Percentiles rank a stretch among this genome's conserved stretches.
phyloP scores from a whole-genome alignment of 2,329 filamentous ascomycete species.

The Bipolaris zeicola region DNA sequence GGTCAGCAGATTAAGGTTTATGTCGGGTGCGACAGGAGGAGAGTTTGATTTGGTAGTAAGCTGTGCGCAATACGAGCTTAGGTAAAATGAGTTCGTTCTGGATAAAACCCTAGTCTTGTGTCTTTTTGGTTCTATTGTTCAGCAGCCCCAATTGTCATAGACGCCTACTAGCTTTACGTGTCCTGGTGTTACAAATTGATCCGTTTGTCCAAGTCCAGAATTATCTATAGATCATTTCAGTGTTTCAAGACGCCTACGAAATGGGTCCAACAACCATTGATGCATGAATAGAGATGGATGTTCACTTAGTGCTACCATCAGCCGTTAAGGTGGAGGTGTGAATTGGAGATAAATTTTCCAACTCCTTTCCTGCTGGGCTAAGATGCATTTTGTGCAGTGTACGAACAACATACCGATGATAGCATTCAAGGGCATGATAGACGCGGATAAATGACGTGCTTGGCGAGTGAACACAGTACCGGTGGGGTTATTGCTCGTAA shows the following conservation, averaged over 20 bases:
- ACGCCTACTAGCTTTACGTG: conserved; percentile 3
- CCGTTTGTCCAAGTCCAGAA: background rate
- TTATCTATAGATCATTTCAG: background rate
- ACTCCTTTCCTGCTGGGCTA: background rate
- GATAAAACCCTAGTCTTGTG: background rate
- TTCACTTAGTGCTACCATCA: too few relatives aligned
- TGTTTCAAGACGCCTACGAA: background rate
- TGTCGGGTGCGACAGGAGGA: background rate
- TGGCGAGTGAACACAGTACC: background rate
- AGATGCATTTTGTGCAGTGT: background rate
- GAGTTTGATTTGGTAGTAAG: background rate
- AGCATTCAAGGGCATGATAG: background rate
- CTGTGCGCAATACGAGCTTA: background rate
- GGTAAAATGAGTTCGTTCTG: conserved; percentile 12
- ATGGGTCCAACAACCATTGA: background rate
- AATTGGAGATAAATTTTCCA: too few relatives aligned
- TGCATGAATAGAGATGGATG: too few relatives aligned
- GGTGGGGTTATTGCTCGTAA: background rate
- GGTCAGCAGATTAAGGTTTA: background rate
- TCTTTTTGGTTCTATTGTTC: background rate
- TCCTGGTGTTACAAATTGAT: conserved; percentile 7
- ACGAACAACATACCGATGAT: background rate
- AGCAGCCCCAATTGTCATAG: conserved; percentile 4
- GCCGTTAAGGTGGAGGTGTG: too few relatives aligned
- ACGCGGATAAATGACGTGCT: background rate